Evolutionary conservation across 768 basidiomycete species (phyloP).

Genomic region (Pleurotus tuoliensis): DNA sequence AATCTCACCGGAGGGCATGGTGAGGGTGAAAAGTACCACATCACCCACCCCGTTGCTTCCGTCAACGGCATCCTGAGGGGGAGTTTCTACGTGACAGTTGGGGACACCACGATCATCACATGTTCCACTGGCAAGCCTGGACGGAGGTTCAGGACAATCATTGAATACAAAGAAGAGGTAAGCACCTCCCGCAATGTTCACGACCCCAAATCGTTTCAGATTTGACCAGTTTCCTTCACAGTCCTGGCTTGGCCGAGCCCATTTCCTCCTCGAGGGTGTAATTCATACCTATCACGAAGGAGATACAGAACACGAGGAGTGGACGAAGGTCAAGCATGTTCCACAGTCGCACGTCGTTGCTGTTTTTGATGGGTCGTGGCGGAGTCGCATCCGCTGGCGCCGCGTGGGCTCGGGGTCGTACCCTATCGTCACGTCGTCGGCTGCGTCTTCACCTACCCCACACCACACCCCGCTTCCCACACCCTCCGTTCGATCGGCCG

Average conservation of each 20-base stretch:
- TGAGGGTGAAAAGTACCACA: constrained; percentile 77
- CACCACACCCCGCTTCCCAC: constrained; percentile 40
- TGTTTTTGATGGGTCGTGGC: constrained; percentile 87
- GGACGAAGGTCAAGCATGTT: constrained; percentile 89
- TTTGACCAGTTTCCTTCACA: constrained; percentile 15
- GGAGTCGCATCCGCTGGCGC: constrained; percentile 77
- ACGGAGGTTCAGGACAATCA: constrained; percentile 69
- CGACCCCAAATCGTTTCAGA: background rate
- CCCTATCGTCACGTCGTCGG: constrained; percentile 33
- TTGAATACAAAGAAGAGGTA: constrained; percentile 97
- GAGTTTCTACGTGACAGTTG: constrained; percentile 85
- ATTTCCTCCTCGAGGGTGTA: constrained; percentile 83
- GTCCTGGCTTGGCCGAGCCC: constrained; percentile 90
- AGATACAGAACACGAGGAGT: constrained; percentile 59
- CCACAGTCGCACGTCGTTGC: constrained; percentile 75
- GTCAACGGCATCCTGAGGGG: constrained; percentile 93
- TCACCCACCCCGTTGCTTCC: constrained; percentile 85
- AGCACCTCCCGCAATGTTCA: constrained; percentile 16
- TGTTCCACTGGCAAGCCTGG: constrained; percentile 66
- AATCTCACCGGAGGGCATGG: constrained; percentile 69
- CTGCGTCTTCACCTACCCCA: constrained; percentile 44
- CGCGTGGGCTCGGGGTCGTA: constrained; percentile 46
- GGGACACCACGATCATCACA: constrained; percentile 76
- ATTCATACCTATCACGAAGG: constrained; percentile 77
- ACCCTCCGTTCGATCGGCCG: constrained; percentile 29